Evolutionary conservation across 208 protist species (phyloP).

Genomic region (Eutreptiella sp.): DNA sequence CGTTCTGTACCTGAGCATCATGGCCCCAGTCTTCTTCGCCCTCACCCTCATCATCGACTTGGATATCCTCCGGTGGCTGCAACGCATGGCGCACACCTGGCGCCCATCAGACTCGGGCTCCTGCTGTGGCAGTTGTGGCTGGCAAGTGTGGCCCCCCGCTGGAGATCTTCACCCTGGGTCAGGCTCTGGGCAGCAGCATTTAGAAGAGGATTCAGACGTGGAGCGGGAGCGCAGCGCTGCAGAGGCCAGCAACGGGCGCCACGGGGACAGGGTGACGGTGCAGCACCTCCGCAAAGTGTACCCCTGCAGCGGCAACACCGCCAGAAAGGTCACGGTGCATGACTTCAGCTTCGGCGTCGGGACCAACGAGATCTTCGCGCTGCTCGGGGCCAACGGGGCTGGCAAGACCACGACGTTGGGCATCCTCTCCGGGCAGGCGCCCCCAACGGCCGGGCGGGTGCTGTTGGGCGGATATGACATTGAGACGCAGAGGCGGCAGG

Average conservation of each 20-base stretch:
- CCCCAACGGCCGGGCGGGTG: conserved; percentile 45
- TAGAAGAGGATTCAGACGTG: conserved; percentile 1
- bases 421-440: conserved; percentile 62
- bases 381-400: conserved; percentile 76
- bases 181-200: too few relatives aligned
- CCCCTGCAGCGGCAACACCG: too few relatives aligned
- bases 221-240: background rate
- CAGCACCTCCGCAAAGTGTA: conserved; percentile 4
- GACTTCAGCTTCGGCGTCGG: conserved; percentile 60
- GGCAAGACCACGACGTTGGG: conserved; percentile 74
- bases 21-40: too few relatives aligned
- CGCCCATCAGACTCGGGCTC: background rate
- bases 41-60: too few relatives aligned
- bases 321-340: conserved; percentile 31
- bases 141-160: too few relatives aligned
- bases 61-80: too few relatives aligned
- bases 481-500: conserved; percentile 39
- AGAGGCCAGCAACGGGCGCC: background rate
- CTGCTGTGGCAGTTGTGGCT: too few relatives aligned
- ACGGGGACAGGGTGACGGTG: conserved; percentile 5
- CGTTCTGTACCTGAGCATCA: background rate
- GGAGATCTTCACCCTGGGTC: too few relatives aligned
- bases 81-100: too few relatives aligned
- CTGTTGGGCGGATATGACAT: conserved; percentile 50
- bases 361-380: conserved; percentile 63